These are phyloP conservation scores for Citrullus colocynthis DNA, from an alignment of 306 rosid genomes.

Conservation along the genomic window DNA sequence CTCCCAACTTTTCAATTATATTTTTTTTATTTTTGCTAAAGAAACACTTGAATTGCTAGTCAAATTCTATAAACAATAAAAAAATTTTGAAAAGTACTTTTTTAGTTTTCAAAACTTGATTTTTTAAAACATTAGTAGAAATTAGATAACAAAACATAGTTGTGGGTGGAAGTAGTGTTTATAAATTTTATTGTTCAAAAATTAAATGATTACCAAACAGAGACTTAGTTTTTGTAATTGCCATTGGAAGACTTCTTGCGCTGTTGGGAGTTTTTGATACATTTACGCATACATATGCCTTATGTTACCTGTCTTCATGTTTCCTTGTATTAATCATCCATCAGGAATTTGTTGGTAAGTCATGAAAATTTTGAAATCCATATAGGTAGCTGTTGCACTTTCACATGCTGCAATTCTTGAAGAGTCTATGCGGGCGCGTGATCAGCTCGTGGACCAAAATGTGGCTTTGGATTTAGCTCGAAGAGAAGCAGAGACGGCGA, in stretches of 20 bases:
- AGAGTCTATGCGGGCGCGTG: constrained; percentile 86
- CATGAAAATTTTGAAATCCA: not conserved
- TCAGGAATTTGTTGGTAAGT: not conserved
- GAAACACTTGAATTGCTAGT: too few relatives aligned
- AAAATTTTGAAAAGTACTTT: too few relatives aligned
- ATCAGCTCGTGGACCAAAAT: constrained; percentile 82
- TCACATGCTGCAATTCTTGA: constrained; percentile 95
- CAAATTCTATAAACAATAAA: too few relatives aligned
- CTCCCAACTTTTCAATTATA: too few relatives aligned
- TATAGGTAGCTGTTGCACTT: constrained; percentile 94
- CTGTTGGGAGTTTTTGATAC: not conserved
- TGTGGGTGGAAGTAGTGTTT: too few relatives aligned
- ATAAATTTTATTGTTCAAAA: too few relatives aligned
- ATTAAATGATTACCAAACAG: too few relatives aligned
- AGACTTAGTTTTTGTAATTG: not conserved
- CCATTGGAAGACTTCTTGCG: not conserved
- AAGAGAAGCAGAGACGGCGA: constrained; percentile 78
- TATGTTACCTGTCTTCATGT: not conserved
- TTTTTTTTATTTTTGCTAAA: too few relatives aligned
- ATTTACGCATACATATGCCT: not conserved
- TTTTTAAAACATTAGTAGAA: too few relatives aligned
- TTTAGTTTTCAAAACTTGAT: too few relatives aligned
- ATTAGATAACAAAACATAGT: too few relatives aligned
- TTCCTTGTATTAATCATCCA: not conserved
- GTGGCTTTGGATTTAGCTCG: constrained; percentile 73